Base-by-base conservation (phyloP, 129 eudicot species). In the Helichrysum umbraculigerum region DNA sequence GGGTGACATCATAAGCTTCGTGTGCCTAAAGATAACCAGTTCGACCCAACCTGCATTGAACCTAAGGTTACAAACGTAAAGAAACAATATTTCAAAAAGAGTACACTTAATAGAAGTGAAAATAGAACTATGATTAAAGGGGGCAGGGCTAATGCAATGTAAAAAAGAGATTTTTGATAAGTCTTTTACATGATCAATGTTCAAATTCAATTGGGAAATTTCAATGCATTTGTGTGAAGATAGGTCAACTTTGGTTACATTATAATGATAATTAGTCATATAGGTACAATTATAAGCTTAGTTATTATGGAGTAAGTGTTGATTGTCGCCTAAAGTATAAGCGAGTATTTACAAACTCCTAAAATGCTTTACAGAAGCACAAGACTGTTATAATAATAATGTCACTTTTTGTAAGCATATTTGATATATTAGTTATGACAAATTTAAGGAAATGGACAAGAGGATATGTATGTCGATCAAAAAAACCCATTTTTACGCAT, bases 41-140 rank as follows among this genome's bases (percentile, higher is more conserved):
- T 78, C 97, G 85, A 16, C 98, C 97, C 81, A 88, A 79, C 22
- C 97, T 97, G 78, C 98, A 94, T 87, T 93, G 98, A 68, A 90
- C 87, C 98, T 90, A 35, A 10, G 35, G 37, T 75, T 10, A 68
- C 22, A 72, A 20, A 41, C n/a, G 54, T 10, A 15, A 6, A 68
- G 0, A 7, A 25, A n/a, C 12, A 3, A 70, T 95, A 88, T 79
- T 88, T 65, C n/a, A 20, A 47, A 47, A 3, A 47, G 4, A 47
- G 54, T 12, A 14, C 17, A 47, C 54, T 61, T 61, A 15, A 25
- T 1, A 61, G 34, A 61, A 61, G 32, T 60, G 32, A 21, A 2
- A 22, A 25, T 17, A 25, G 3, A 15, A 15, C 66, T 21, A 61
- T 25, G 16, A 22, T 61, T 11, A 25, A 25, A 0, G n/a, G 6